phyloP scores from a whole-genome alignment of 2,329 filamentous ascomycete species.

The Exutisphaerella laricina region DNA sequence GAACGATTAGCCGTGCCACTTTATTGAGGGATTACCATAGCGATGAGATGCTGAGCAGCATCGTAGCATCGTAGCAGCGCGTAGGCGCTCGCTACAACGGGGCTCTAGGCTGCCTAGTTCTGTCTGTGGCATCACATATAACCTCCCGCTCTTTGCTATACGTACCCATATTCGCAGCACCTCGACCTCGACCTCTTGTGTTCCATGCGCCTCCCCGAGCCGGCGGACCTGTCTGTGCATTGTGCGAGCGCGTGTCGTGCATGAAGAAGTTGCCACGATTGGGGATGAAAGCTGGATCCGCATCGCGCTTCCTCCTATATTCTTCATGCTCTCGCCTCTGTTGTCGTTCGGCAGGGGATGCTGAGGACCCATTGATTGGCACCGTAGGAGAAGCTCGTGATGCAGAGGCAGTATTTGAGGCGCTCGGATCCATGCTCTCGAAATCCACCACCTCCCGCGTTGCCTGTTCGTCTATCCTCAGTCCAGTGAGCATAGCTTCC shows the following conservation, averaged over 20 bases:
- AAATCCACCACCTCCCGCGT: conserved; percentile 45
- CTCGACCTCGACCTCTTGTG: conserved; percentile 59
- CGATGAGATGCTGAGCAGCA: too few species aligned
- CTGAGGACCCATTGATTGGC: conserved; percentile 26
- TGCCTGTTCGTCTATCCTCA: conserved; percentile 43
- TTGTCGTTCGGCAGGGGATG: conserved; percentile 58
- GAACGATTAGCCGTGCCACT: too few species aligned
- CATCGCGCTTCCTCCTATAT: conserved; percentile 79
- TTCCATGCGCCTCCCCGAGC: conserved; percentile 24
- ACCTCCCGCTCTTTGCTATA: too few species aligned
- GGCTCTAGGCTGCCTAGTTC: too few species aligned
- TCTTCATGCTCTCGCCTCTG: conserved; percentile 84
- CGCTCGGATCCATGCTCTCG: conserved; percentile 42
- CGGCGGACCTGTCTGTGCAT: conserved; percentile 19
- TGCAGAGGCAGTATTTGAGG: conserved; percentile 28
- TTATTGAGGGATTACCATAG: too few species aligned
- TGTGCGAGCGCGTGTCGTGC: conserved; percentile 68
- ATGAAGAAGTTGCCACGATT: conserved; percentile 95
- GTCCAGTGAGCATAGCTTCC: conserved; percentile 56
- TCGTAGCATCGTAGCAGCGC: too few species aligned
- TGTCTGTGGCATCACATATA: too few species aligned
- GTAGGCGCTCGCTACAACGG: too few species aligned
- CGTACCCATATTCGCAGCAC: conserved; percentile 50
- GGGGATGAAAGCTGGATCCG: conserved; percentile 88
- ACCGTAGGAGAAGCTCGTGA: conserved; percentile 1